phyloP scores from a whole-genome alignment of 129 eudicot genomes.

The Centaurea solstitialis region DNA sequence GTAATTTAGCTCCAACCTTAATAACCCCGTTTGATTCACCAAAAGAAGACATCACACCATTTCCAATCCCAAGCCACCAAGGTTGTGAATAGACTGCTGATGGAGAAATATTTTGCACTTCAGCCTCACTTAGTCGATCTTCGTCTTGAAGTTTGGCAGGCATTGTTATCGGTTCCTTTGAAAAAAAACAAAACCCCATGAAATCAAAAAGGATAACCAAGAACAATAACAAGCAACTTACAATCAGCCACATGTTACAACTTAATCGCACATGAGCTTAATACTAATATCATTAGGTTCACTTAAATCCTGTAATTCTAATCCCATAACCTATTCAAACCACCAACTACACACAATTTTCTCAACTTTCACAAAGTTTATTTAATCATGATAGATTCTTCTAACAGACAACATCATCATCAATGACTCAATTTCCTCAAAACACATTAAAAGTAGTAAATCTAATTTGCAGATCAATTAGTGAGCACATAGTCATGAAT shows the following conservation, averaged over 20 bases:
- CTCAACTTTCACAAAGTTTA: background rate
- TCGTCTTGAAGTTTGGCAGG: slow-evolving; percentile 41
- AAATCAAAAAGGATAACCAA: slow-evolving; percentile 4
- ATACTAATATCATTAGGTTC: background rate
- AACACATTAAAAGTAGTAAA: slow-evolving; percentile 5
- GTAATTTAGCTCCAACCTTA: slow-evolving; percentile 29
- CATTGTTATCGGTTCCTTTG: slow-evolving; percentile 37
- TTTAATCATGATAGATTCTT: background rate
- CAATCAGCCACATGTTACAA: background rate
- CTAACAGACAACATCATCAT: background rate
- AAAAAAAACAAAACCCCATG: background rate
- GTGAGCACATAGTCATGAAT: background rate
- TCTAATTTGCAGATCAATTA: background rate
- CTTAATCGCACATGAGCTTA: background rate
- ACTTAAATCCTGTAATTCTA: background rate
- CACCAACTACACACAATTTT: background rate
- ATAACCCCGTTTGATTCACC: slow-evolving; percentile 31
- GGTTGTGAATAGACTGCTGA: slow-evolving; percentile 54
- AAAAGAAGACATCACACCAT: slow-evolving; percentile 38
- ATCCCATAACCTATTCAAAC: background rate
- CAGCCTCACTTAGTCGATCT: slow-evolving; percentile 28
- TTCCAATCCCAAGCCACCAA: slow-evolving; percentile 66
- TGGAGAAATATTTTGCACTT: slow-evolving; percentile 24
- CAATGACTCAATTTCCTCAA: slow-evolving; percentile 11
- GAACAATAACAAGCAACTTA: background rate